Evolutionary conservation across 345 rosid genomes (phyloP).

Genomic region (Conringia planisiliqua): DNA sequence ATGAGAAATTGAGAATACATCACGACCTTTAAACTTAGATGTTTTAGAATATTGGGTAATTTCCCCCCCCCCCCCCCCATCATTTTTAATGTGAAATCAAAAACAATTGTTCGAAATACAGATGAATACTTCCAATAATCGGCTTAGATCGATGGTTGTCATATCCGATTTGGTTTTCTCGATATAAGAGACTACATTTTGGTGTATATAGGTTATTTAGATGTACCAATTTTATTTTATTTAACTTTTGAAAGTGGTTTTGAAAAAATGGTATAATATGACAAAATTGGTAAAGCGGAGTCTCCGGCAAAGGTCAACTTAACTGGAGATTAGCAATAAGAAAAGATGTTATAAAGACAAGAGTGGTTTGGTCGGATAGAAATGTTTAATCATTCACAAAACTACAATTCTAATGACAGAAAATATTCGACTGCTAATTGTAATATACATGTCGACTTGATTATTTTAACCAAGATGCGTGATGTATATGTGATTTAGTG

Average conservation of each 20-base stretch:
- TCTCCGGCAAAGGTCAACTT: slow-evolving; percentile 48
- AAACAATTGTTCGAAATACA: not conserved
- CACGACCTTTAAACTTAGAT: not conserved
- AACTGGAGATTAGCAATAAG: slow-evolving; percentile 4
- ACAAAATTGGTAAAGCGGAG: slow-evolving; percentile 27
- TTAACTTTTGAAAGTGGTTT: not conserved
- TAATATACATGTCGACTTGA: not conserved
- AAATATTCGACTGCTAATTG: slow-evolving; percentile 29
- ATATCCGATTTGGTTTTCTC: slow-evolving; percentile 16
- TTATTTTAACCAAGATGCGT: slow-evolving; percentile 9
- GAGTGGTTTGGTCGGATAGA: slow-evolving; percentile 18
- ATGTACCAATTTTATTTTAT: not conserved
- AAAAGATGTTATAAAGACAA: slow-evolving; percentile 10
- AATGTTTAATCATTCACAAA: slow-evolving; percentile 32
- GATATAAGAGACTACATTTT: not conserved
- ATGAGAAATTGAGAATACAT: not conserved
- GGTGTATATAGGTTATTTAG: not conserved
- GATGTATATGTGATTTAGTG: not conserved
- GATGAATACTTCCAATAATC: slow-evolving; percentile 2
- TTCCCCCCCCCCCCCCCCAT: not conserved
- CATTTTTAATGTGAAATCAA: not conserved
- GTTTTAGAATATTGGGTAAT: not conserved
- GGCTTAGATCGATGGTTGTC: slow-evolving; percentile 5
- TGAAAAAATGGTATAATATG: slow-evolving; percentile 8
- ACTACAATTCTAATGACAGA: slow-evolving; percentile 31